Conservation (phyloP, 2,329 filamentous ascomycete species). For the Pyrenochaeta sp. region DNA sequence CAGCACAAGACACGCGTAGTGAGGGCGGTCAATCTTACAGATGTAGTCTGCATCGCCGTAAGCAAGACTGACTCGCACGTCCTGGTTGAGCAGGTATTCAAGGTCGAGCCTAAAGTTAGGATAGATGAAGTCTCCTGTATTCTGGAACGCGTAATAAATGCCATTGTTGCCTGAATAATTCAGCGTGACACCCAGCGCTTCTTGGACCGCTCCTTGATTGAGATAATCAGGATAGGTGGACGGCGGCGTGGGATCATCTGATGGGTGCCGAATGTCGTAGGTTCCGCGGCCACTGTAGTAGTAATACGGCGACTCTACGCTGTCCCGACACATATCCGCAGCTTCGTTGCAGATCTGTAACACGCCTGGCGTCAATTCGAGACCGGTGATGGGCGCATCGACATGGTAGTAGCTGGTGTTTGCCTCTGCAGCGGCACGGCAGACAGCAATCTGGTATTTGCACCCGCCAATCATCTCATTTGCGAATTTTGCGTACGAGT, state of each 20-base stretch:
- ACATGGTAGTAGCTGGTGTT: slow-evolving; percentile 27
- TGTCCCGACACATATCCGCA: slow-evolving; percentile 61
- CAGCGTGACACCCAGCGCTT: slow-evolving; percentile 67
- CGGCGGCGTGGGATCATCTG: slow-evolving; percentile 65
- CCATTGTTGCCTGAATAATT: slow-evolving; percentile 64
- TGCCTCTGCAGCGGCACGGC: slow-evolving; percentile 55
- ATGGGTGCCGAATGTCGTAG: slow-evolving; percentile 60
- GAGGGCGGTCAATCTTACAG: slow-evolving; percentile 44
- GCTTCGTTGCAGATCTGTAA: slow-evolving; percentile 63
- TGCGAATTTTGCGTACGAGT: slow-evolving; percentile 66
- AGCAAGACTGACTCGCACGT: slow-evolving; percentile 47
- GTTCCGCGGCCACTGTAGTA: slow-evolving; percentile 60
- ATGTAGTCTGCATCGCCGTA: slow-evolving; percentile 49
- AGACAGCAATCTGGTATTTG: slow-evolving; percentile 58
- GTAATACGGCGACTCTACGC: slow-evolving; percentile 66
- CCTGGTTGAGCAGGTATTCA: slow-evolving; percentile 50
- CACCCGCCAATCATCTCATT: slow-evolving; percentile 58
- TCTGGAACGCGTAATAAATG: slow-evolving; percentile 61
- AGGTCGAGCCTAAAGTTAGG: slow-evolving; percentile 60
- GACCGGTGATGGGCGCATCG: slow-evolving; percentile 19
- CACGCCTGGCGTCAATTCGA: slow-evolving; percentile 36
- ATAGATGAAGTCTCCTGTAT: slow-evolving; percentile 64
- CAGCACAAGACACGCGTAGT: no score
- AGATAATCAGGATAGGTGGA: slow-evolving; percentile 59
- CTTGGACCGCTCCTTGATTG: slow-evolving; percentile 64